These are phyloP conservation scores for Hymenoscyphus scutula DNA, from an alignment of 2,329 filamentous ascomycete species.

Conservation along the genomic window DNA sequence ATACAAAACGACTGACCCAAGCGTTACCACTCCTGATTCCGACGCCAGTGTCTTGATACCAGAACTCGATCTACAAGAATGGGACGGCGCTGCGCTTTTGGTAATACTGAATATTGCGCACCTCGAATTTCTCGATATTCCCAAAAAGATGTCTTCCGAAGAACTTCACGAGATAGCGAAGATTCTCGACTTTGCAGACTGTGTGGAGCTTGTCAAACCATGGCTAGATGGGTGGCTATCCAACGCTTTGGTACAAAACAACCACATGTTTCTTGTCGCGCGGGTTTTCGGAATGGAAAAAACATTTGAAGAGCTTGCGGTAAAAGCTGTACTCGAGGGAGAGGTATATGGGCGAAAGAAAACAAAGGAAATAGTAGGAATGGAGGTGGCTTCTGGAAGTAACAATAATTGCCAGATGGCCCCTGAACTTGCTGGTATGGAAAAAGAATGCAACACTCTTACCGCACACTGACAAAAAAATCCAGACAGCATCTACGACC, in stretches of 20 bases:
- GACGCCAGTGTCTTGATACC: background rate
- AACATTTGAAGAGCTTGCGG: background rate
- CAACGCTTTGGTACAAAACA: background rate
- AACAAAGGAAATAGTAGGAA: too few relatives aligned
- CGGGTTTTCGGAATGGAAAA: slow-evolving; percentile 12
- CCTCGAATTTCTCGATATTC: background rate
- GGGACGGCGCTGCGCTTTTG: background rate
- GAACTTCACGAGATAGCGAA: background rate
- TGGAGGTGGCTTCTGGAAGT: background rate
- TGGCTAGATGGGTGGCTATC: background rate
- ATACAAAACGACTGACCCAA: too few relatives aligned
- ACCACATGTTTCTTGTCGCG: background rate
- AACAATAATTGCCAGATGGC: background rate
- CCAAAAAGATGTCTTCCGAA: background rate
- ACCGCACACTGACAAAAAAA: background rate
- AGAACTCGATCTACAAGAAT: background rate
- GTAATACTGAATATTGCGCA: background rate
- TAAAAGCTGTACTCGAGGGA: background rate
- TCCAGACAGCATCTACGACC: background rate
- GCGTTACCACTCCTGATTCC: background rate
- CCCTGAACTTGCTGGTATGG: background rate
- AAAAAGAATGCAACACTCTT: background rate
- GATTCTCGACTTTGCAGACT: background rate
- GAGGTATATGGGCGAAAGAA: background rate
- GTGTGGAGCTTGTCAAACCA: background rate